These are phyloP conservation scores for Alloascoidea hylecoeti DNA, from an alignment of 805 yeast species.

Conservation along the genomic window DNA sequence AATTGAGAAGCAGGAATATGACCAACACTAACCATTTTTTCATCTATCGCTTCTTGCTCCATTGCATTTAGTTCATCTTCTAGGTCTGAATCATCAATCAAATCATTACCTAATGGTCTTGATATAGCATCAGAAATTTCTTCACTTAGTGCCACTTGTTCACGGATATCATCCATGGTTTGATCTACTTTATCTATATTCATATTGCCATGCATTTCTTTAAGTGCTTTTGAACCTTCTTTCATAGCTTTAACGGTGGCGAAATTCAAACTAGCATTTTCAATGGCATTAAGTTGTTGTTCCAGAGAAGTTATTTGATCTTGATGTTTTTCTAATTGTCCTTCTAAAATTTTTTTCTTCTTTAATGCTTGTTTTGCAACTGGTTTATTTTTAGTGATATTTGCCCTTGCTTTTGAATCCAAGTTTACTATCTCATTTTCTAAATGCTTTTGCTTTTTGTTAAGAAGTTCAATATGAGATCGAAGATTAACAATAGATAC, in stretches of 20 bases:
- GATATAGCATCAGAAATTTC: slow-evolving; percentile 95
- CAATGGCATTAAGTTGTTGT: slow-evolving; percentile 80
- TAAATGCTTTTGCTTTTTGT: slow-evolving; percentile 70
- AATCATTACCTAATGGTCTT: slow-evolving; percentile 76
- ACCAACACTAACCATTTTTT: slow-evolving; percentile 34
- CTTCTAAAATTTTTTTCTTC: slow-evolving; percentile 72
- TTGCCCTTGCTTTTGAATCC: slow-evolving; percentile 65
- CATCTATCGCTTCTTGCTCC: slow-evolving; percentile 69
- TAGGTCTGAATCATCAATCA: slow-evolving; percentile 79
- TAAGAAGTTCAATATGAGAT: slow-evolving; percentile 77
- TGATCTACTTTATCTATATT: slow-evolving; percentile 93
- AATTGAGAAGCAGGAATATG: slow-evolving; percentile 19
- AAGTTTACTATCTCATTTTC: slow-evolving; percentile 76
- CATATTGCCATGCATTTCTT: slow-evolving; percentile 87
- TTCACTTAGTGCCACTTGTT: slow-evolving; percentile 88
- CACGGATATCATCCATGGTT: slow-evolving; percentile 96
- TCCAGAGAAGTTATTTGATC: slow-evolving; percentile 85
- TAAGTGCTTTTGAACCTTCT: slow-evolving; percentile 95
- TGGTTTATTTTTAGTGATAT: slow-evolving; percentile 54
- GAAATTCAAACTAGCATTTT: slow-evolving; percentile 87
- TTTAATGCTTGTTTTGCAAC: slow-evolving; percentile 79
- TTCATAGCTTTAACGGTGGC: slow-evolving; percentile 99
- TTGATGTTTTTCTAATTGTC: slow-evolving; percentile 65
- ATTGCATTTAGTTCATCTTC: slow-evolving; percentile 86
- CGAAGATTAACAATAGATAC: slow-evolving; percentile 83